Conservation (phyloP, 2,329 filamentous ascomycete species). For the Pseudopyricularia cyperi region DNA sequence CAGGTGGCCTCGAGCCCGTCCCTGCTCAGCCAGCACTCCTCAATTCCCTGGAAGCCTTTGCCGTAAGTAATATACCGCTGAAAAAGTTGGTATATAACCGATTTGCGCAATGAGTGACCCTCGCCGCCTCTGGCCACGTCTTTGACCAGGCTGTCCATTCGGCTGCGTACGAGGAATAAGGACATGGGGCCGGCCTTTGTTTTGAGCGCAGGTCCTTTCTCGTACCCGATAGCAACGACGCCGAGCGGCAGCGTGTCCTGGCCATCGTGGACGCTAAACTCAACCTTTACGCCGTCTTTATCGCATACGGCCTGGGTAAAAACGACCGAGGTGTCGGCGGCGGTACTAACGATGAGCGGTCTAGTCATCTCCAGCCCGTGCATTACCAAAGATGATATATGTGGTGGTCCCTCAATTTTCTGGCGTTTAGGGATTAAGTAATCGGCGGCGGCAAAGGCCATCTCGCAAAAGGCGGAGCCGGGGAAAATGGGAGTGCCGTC, state of each 20-base stretch:
- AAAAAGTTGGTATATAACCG: constrained; percentile 3
- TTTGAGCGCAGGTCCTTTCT: background rate
- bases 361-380: background rate
- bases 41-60: background rate
- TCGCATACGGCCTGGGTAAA: background rate
- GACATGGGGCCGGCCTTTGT: background rate
- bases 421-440: background rate
- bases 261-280: background rate
- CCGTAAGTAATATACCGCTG: background rate
- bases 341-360: background rate
- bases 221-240: background rate
- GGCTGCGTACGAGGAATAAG: background rate
- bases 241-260: background rate
- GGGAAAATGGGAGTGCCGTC: background rate
- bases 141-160: background rate
- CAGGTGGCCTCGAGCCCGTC: background rate
- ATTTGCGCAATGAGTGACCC: background rate
- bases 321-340: background rate
- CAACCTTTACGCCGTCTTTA: background rate
- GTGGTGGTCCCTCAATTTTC: background rate
- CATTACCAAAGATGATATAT: background rate
- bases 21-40: background rate
- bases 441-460: background rate
- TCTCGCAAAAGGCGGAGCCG: background rate
- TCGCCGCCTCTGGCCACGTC: background rate